Percentiles rank a stretch among this genome's conserved stretches.
These are phyloP conservation scores for Phylloporus sp. DNA, from an alignment of 768 basidiomycete genomes.

Conservation along the genomic window DNA sequence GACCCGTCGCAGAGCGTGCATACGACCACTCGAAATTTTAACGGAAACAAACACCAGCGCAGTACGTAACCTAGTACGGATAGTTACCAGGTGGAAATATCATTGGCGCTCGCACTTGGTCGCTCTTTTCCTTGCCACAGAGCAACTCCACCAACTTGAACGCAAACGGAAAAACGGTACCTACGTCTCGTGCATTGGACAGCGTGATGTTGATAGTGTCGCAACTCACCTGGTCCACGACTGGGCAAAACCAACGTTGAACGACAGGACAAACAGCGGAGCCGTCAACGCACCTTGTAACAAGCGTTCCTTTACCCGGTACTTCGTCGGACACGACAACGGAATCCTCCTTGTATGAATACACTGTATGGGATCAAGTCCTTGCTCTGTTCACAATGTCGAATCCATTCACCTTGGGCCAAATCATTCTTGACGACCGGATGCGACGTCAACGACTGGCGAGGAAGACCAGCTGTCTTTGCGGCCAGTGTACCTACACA, in stretches of 20 bases:
- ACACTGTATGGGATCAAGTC: slow-evolving; percentile 40
- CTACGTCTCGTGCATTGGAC: slow-evolving; percentile 29
- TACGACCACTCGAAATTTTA: slow-evolving; percentile 16
- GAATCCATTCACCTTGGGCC: slow-evolving; percentile 41
- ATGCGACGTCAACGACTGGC: slow-evolving; percentile 73
- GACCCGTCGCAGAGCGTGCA: slow-evolving; percentile 26
- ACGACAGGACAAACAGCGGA: background rate
- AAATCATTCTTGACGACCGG: slow-evolving; percentile 63
- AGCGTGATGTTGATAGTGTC: background rate
- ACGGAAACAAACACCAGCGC: slow-evolving; percentile 9
- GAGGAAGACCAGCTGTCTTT: slow-evolving; percentile 53
- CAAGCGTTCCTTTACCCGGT: slow-evolving; percentile 44
- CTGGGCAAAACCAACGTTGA: slow-evolving; percentile 32
- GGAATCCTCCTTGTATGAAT: slow-evolving; percentile 68
- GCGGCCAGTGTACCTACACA: slow-evolving; percentile 65
- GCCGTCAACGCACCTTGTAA: slow-evolving; percentile 60
- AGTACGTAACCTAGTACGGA: slow-evolving; percentile 26
- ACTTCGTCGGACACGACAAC: slow-evolving; percentile 57
- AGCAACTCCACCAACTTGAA: slow-evolving; percentile 71
- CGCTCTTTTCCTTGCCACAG: slow-evolving; percentile 58
- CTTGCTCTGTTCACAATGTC: background rate
- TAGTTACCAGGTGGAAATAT: slow-evolving; percentile 57
- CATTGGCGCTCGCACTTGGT: slow-evolving; percentile 64
- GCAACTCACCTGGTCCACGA: slow-evolving; percentile 63
- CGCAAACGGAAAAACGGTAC: slow-evolving; percentile 75